Evolutionary conservation across 805 yeast genomes (phyloP), one percentile per base, ranked within the genome.

Genomic region (Barnettozyma salicaria): DNA sequence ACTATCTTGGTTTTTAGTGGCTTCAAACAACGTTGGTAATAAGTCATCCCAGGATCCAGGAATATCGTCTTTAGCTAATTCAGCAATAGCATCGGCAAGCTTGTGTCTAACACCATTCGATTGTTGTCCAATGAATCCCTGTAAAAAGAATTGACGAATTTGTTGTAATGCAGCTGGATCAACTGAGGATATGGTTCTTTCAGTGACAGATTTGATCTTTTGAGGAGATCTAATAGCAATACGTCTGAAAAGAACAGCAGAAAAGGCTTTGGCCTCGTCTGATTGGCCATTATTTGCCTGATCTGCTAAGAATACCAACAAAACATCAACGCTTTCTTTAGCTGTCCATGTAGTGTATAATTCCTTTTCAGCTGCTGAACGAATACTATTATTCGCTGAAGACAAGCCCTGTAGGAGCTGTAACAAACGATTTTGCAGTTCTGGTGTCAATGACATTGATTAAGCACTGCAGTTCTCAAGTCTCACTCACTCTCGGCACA

Each of bases 71-170:
- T 80, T 78, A 2, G 96, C 94, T 31, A 90, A 76, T 61, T 89
- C 97, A 1, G 97, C 85, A 32, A 92, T 81, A 7, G 95, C 95
- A 65, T 92, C 98, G 2, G 96, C 80, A 33, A 92, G 65, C 56
- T 90, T 92, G 60, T 90, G 96, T 56, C 97, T 78, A 22, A 87
- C 87, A 44, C 74, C 76, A 43, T 76, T 76, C n/a, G 82, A 65
- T 56, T 80, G 86, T 42, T 70, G 79, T 9, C 76, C 58, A 4
- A 74, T 56, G 51, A 90, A 86, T 12, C 96, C 97, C 41, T 72
- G 72, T 47, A 89, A 67, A 26, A 90, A 70, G 17, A 76, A 67
- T 13, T 65, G 49, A 47, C 94, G 76, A 35, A 90, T 76, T 52
- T 80, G 82, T 26, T 53, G 58, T 41, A 76, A 68, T 3, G 79